Percentiles rank a stretch among this genome's conserved stretches.
Conservation (phyloP, 495 filamentous ascomycete species). For the Lophiostoma macrostomum region DNA sequence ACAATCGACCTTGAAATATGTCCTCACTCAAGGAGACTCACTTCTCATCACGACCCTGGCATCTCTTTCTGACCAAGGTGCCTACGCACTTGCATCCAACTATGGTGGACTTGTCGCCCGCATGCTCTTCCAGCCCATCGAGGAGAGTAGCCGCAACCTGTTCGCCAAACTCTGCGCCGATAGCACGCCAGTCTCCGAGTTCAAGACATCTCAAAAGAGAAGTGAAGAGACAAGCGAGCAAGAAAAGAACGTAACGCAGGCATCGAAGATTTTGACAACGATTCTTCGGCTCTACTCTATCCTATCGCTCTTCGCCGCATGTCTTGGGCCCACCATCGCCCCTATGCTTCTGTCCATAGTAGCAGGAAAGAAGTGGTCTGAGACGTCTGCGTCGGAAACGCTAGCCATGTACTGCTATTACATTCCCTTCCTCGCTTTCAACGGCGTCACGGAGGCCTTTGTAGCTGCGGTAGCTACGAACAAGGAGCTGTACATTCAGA, state of each 20-base stretch:
- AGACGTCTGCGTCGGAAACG: constrained; percentile 61
- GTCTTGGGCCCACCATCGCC: constrained; percentile 69
- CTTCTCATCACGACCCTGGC: constrained; percentile 77
- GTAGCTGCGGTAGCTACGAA: constrained; percentile 77
- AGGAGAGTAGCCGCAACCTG: constrained; percentile 83
- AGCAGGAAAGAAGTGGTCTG: constrained; percentile 69
- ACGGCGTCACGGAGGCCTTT: constrained; percentile 90
- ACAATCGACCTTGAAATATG: constrained; percentile 85
- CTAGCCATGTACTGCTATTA: constrained; percentile 83
- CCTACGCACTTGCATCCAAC: constrained; percentile 88
- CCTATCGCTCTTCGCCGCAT: constrained; percentile 61
- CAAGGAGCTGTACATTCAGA: constrained; percentile 68
- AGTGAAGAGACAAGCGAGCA: constrained; percentile 14
- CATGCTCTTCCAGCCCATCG: constrained; percentile 89
- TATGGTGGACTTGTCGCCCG: constrained; percentile 90
- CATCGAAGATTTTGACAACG: constrained; percentile 46
- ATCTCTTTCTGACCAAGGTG: constrained; percentile 76
- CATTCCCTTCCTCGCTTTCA: constrained; percentile 86
- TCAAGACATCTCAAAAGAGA: constrained; percentile 21
- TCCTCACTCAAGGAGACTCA: constrained; percentile 91
- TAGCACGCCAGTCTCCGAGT: not conserved
- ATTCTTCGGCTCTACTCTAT: constrained; percentile 64
- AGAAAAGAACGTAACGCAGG: constrained; percentile 35
- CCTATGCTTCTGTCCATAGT: constrained; percentile 67
- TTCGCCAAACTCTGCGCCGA: constrained; percentile 66